These are phyloP conservation scores for Fusarium fujikuroi DNA, from an alignment of 2,329 filamentous ascomycete genomes.

Conservation along the genomic window DNA sequence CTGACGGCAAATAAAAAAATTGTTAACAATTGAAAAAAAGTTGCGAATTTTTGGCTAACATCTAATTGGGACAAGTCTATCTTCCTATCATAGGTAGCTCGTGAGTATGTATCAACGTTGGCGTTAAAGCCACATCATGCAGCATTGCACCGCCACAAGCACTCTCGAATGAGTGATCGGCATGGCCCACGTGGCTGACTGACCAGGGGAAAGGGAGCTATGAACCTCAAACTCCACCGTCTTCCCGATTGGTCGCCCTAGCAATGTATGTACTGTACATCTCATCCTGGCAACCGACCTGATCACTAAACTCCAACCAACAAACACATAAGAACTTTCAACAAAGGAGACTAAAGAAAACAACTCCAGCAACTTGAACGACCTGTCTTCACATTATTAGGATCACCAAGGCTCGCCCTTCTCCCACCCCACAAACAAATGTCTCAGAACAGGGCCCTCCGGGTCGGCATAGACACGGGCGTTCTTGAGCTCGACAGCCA, in stretches of 20 bases:
- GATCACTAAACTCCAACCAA: not conserved
- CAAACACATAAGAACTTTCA: not conserved
- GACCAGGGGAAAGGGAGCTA: slow-evolving; percentile 17
- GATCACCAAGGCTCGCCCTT: not conserved
- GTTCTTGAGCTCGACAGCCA: slow-evolving; percentile 27
- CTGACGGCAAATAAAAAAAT: slow-evolving; percentile 6
- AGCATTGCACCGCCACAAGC: slow-evolving; percentile 14
- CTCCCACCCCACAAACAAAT: slow-evolving; percentile 25
- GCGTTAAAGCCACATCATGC: slow-evolving; percentile 20
- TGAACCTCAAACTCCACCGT: slow-evolving; percentile 12
- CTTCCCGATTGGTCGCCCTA: slow-evolving; percentile 40
- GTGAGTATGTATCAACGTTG: not conserved
- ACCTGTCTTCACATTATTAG: not conserved
- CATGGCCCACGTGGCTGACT: slow-evolving; percentile 33
- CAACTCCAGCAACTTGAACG: not conserved
- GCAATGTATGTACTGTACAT: not conserved
- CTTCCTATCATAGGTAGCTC: not conserved
- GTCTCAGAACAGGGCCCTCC: slow-evolving; percentile 19
- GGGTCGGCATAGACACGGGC: slow-evolving; percentile 25
- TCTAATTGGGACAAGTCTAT: slow-evolving; percentile 25
- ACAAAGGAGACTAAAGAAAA: not conserved
- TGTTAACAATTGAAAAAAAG: slow-evolving; percentile 10
- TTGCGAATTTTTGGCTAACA: slow-evolving; percentile 19
- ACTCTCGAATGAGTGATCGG: slow-evolving; percentile 12
- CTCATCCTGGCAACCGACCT: not conserved